phyloP scores from a whole-genome alignment of 768 basidiomycete species.

The Tephrocybe sp. region DNA sequence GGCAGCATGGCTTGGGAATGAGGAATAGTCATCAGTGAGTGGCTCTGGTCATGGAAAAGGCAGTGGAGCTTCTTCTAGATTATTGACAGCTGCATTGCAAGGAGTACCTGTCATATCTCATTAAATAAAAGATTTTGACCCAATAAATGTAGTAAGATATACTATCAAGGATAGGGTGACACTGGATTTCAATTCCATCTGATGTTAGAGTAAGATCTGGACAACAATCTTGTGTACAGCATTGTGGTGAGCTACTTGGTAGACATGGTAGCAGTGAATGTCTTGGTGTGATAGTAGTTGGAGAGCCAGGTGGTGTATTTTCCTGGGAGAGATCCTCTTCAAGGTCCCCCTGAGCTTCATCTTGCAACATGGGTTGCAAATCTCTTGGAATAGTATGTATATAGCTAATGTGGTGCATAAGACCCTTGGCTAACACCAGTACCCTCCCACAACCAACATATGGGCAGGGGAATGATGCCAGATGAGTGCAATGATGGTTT shows the following conservation, averaged over 20 bases:
- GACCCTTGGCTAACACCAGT: background rate
- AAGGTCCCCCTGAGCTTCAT: too few relatives aligned
- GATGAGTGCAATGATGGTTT: background rate
- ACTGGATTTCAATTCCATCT: background rate
- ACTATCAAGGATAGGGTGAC: constrained; percentile 4
- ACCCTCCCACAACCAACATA: background rate
- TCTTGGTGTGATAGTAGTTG: background rate
- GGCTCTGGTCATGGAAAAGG: background rate
- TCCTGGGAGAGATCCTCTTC: too few relatives aligned
- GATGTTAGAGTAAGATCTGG: background rate
- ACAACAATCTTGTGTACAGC: background rate
- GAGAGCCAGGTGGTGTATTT: too few relatives aligned
- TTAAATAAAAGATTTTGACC: background rate
- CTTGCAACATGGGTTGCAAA: background rate
- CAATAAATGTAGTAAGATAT: background rate
- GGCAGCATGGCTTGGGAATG: constrained; percentile 4
- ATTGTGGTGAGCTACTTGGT: background rate
- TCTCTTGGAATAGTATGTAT: background rate
- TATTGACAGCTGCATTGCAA: constrained; percentile 2
- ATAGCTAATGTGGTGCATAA: background rate
- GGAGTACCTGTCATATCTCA: constrained; percentile 2
- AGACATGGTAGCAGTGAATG: background rate
- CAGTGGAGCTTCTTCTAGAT: background rate
- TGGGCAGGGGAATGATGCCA: background rate
- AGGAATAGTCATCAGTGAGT: constrained; percentile 2